These are phyloP conservation scores for Fusarium sp. DNA, from an alignment of 2,329 filamentous ascomycete genomes.

Conservation along the genomic window DNA sequence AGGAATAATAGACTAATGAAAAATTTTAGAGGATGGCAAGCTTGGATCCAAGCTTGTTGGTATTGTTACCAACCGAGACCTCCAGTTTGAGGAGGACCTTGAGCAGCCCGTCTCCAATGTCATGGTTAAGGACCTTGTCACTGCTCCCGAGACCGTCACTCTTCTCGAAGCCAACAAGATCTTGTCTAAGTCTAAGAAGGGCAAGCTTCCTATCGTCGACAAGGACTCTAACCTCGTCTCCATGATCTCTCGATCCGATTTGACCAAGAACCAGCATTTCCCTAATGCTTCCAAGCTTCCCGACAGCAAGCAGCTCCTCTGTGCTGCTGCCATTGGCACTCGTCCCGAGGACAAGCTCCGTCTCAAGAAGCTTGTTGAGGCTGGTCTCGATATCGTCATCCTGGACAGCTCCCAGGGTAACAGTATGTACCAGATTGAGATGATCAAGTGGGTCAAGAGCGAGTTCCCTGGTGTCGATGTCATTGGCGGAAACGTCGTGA, in stretches of 20 bases:
- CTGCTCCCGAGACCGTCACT: conserved; percentile 84
- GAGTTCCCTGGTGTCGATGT: conserved; percentile 89
- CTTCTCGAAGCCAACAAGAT: conserved; percentile 92
- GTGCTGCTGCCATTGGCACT: conserved; percentile 94
- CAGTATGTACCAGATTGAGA: conserved; percentile 98
- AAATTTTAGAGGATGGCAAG: conserved; percentile 82
- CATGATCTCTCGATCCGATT: conserved; percentile 91
- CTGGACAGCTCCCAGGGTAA: conserved; percentile 98
- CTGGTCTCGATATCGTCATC: conserved; percentile 93
- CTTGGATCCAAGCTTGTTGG: conserved; percentile 96
- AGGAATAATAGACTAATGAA: conserved; percentile 41
- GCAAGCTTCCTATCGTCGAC: conserved; percentile 95
- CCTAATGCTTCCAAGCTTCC: conserved; percentile 96
- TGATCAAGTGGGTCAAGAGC: conserved; percentile 96
- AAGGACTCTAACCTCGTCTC: conserved; percentile 86
- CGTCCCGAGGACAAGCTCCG: conserved; percentile 91
- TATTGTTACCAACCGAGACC: conserved; percentile 97
- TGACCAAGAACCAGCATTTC: conserved; percentile 99
- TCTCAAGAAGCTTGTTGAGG: conserved; percentile 88
- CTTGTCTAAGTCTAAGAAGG: conserved; percentile 96
- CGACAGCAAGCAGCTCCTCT: conserved; percentile 96
- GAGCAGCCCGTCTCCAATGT: conserved; percentile 82
- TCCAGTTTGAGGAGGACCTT: conserved; percentile 90
- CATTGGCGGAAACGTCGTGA: conserved; percentile 98
- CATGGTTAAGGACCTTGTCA: conserved; percentile 96